Base-by-base conservation (phyloP, 1,284 basidiomycete genomes). In the Porogramme epimiltina region DNA sequence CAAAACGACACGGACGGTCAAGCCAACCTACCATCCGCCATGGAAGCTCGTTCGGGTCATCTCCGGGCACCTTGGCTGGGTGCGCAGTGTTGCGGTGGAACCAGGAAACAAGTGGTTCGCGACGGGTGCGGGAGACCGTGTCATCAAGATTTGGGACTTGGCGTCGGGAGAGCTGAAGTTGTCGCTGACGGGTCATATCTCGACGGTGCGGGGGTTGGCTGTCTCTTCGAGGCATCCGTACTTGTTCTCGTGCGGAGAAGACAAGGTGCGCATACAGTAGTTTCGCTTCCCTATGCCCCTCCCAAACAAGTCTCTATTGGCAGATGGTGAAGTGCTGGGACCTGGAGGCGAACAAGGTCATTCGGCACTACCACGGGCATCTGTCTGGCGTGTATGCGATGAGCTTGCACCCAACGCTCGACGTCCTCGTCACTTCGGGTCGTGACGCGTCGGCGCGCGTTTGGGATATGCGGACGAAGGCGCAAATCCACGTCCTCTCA, bases 291-390 rank as follows among this genome's bases (percentile, higher is more conserved):
- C 47, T 52, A 22, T 47, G 2, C 16, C 1, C 38, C 8, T 0
- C 31, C 23, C 34, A 6, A 16, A 37, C 34, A 9, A 5, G 8
- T 37, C n/a, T 37, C 9, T 6, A n/a, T n/a, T 18, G 9, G 16
- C 66, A 94, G 91, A 97, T 97, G 93, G 95, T 99, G 41, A 99
- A 98, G 76, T 99, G 97, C 66, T 99, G 97, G 97, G 96, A 99
- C 67, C 74, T 99, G 48, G 97, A 99, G 73, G 89, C 91, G 19
- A 99, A 99, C 79, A 98, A 98, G 71, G 96, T 99, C 57, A 98
- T 99, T 58, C 82, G 96, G 37, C 95, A 98, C 70, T 99, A 99
- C 70, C 95, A 98, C 67, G 96, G 96, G 1, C 96, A 99, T 71
- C 81, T 97, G 33, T 98, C 95, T 1, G 96, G 97, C 45, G 95